These are phyloP conservation scores for Neurospora crassa DNA, from an alignment of 2,329 filamentous ascomycete species.

Conservation along the genomic window DNA sequence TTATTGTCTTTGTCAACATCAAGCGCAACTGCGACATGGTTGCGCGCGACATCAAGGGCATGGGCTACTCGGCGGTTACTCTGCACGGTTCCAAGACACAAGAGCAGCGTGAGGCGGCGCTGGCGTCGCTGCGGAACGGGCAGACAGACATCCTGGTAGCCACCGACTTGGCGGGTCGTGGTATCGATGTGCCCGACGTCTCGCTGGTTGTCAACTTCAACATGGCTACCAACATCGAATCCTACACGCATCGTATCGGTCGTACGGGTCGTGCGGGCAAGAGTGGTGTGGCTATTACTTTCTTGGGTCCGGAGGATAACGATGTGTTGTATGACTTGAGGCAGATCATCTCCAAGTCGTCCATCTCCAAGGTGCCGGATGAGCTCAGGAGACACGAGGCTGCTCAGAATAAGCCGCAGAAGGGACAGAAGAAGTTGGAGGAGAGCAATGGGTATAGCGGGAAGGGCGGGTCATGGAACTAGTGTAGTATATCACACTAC, in stretches of 20 bases:
- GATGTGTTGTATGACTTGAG: slow-evolving; percentile 92
- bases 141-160: slow-evolving; percentile 83
- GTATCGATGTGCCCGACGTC: slow-evolving; percentile 96
- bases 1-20: slow-evolving; percentile 99
- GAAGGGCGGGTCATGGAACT: slow-evolving; percentile 18
- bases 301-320: slow-evolving; percentile 80
- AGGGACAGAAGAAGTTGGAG: slow-evolving; percentile 23
- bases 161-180: slow-evolving; percentile 88
- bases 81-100: slow-evolving; percentile 95
- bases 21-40: slow-evolving; percentile 97
- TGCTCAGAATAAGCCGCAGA: slow-evolving; percentile 17
- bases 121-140: slow-evolving; percentile 74
- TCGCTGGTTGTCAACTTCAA: slow-evolving; percentile 97
- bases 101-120: slow-evolving; percentile 89
- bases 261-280: slow-evolving; percentile 96
- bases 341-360: slow-evolving; percentile 89
- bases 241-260: slow-evolving; percentile 93
- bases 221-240: slow-evolving; percentile 89
- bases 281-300: slow-evolving; percentile 91
- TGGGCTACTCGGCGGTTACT: slow-evolving; percentile 84
- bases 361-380: slow-evolving; percentile 81
- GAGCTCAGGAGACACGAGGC: slow-evolving; percentile 68
- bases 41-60: slow-evolving; percentile 84
- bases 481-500: background rate
- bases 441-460: slow-evolving; percentile 20